Conservation (phyloP, 1,139 yeast species). For the Hemisphaericaspora lyxosophila region DNA sequence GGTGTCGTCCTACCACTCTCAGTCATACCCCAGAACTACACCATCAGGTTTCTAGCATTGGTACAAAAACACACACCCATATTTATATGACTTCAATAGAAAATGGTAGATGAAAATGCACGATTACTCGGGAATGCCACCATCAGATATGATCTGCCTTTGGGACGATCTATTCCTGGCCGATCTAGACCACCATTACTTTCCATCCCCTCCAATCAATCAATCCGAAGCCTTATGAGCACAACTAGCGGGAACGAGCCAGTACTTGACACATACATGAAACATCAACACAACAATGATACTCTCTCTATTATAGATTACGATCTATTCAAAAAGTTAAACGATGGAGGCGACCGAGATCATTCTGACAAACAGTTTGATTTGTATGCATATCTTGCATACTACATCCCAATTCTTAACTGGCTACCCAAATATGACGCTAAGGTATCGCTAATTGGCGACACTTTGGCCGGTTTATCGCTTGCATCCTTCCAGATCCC, state of each 20-base stretch:
- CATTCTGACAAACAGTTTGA: conserved; percentile 14
- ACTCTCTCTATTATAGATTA: conserved; percentile 11
- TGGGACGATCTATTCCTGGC: conserved; percentile 2
- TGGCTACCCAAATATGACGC: conserved; percentile 31
- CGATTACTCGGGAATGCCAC: conserved; percentile 9
- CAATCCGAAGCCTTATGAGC: conserved; percentile 21
- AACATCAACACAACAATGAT: conserved; percentile 11
- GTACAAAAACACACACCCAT: too few relatives aligned
- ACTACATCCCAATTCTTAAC: conserved; percentile 32
- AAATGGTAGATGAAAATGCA: conserved; percentile 14
- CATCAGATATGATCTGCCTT: conserved; percentile 9
- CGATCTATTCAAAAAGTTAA: conserved; percentile 11
- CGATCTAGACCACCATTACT: conserved; percentile 24
- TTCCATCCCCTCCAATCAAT: conserved; percentile 28
- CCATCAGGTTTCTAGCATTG: too few relatives aligned
- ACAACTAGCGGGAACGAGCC: conserved; percentile 20
- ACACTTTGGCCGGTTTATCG: conserved; percentile 33
- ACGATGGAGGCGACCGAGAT: conserved; percentile 3
- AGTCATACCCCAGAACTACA: too few relatives aligned
- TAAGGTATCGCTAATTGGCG: conserved; percentile 22
- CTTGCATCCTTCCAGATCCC: conserved; percentile 37
- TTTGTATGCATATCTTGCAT: conserved; percentile 28
- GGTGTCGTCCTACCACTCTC: too few relatives aligned
- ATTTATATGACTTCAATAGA: not conserved
- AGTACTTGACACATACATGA: conserved; percentile 16